These are phyloP conservation scores for Globisporangium perplexum DNA, from an alignment of 352 stramenopile species.

Conservation along the genomic window DNA sequence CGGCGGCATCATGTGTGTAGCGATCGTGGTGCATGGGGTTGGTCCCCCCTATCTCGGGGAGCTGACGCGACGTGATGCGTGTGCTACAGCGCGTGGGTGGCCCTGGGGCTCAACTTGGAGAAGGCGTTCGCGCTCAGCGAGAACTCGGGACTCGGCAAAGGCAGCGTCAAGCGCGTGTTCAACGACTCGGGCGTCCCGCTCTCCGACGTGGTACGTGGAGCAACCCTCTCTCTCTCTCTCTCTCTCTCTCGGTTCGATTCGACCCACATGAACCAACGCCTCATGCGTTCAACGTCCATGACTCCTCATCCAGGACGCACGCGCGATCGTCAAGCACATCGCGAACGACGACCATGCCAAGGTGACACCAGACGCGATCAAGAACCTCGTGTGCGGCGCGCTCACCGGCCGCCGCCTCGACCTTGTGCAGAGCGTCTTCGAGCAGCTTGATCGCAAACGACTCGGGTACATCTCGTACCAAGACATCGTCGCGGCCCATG, in stretches of 20 bases:
- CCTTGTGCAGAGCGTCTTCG: conserved; percentile 66
- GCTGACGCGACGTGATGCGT: neutral
- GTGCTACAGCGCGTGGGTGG: conserved; percentile 40
- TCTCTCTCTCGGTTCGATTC: neutral
- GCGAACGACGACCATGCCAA: conserved; percentile 27
- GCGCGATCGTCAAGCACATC: conserved; percentile 38
- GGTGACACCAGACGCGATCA: conserved; percentile 40
- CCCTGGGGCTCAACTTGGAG: conserved; percentile 40
- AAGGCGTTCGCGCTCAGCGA: conserved; percentile 35
- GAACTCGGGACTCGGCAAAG: conserved; percentile 33
- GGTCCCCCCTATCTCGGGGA: neutral
- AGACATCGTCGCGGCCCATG: conserved; percentile 45
- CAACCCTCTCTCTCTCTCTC: no score
- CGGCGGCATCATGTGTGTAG: conserved; percentile 43
- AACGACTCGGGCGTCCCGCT: conserved; percentile 37
- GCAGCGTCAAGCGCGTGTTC: conserved; percentile 53
- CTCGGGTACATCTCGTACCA: conserved; percentile 51
- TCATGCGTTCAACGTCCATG: neutral
- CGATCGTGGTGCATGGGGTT: conserved; percentile 1
- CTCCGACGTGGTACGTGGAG: conserved; percentile 51
- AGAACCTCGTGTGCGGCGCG: conserved; percentile 58
- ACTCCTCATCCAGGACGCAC: conserved; percentile 27
- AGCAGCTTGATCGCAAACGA: conserved; percentile 50
- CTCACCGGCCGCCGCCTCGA: conserved; percentile 39
- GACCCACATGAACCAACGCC: no score